Evolutionary conservation across 2,329 filamentous ascomycete species (phyloP), one percentile per base, ranked within the genome.

Genomic region (Colletotrichum costaricense): DNA sequence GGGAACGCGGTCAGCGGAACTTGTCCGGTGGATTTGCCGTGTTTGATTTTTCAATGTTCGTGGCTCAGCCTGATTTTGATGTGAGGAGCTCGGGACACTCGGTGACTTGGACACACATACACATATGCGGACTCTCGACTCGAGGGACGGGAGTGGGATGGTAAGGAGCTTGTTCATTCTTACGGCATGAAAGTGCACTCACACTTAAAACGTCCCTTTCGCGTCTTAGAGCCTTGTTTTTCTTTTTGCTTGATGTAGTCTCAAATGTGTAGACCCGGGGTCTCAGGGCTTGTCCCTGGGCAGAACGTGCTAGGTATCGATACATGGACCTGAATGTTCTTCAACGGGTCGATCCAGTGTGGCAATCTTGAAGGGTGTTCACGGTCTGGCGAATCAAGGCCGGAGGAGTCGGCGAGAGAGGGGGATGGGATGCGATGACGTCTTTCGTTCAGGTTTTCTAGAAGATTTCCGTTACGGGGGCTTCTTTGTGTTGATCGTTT

Each of bases 401-500:
- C 42, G 42, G 2, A 7, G 42, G 19, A 49, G 42, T 49, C 42
- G 19, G 42, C 42, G 22, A 22, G 6, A 19, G 24, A 30, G 12
- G 12, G 22, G 38, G 26, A 7, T 7, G 19, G 2, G 14, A 22
- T n/a, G 19, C 7, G 42, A 52, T 69, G 60, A 69, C 60, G 59
- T 69, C 54, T 57, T 35, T 5, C 12, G 46, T 52, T 35, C n/a
- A 12, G 19, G 26, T 11, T 35, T 64, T 69, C 52, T 58, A 52
- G 59, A 69, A 64, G 28, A 4, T 30, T 64, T 69, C 59, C 54
- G 58, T 52, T 52, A 64, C 38, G 16, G 28, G 42, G 56, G 28
- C 56, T 28, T 54, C 60, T 16, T 63, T 19, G 30, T 19, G 46
- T n/a, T 24, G 28, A 54, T 14, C 9, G 7, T n/a, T n/a, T 11